phyloP scores from a whole-genome alignment of 2,329 filamentous ascomycete genomes.

The Venturia carpophila region DNA sequence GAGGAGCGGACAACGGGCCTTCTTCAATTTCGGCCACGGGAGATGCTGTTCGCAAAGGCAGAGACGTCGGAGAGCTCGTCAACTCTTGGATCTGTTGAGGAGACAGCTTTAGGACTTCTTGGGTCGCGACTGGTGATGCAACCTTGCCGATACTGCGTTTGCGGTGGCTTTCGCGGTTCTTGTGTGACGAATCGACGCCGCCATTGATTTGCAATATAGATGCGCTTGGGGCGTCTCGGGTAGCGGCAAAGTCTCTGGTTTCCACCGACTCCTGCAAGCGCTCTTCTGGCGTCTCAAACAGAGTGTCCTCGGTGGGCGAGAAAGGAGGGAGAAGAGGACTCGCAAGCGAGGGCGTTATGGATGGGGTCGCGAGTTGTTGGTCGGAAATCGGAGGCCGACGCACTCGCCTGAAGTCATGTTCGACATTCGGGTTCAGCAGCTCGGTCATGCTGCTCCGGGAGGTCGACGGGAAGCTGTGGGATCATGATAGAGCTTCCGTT shows the following conservation, averaged over 20 bases:
- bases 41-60: slow-evolving; percentile 41
- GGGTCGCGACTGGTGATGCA: slow-evolving; percentile 6
- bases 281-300: slow-evolving; percentile 9
- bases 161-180: neutral
- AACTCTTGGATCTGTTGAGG: slow-evolving; percentile 48
- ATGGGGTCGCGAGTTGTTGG: slow-evolving; percentile 9
- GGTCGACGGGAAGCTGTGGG: neutral
- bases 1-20: slow-evolving; percentile 33
- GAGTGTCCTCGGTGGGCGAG: neutral
- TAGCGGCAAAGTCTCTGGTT: neutral
- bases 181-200: neutral
- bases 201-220: slow-evolving; percentile 5
- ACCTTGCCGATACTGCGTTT: slow-evolving; percentile 18
- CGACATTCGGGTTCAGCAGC: neutral
- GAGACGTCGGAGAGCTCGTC: slow-evolving; percentile 45
- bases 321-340: slow-evolving; percentile 9
- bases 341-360: slow-evolving; percentile 8
- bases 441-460: slow-evolving; percentile 13
- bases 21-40: slow-evolving; percentile 31
- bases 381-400: neutral
- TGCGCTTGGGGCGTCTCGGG: neutral
- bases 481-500: neutral
- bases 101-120: slow-evolving; percentile 44
- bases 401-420: neutral
- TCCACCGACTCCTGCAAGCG: neutral